Base-by-base conservation (phyloP, 768 basidiomycete species). In the Leucogyrophana mollusca region DNA sequence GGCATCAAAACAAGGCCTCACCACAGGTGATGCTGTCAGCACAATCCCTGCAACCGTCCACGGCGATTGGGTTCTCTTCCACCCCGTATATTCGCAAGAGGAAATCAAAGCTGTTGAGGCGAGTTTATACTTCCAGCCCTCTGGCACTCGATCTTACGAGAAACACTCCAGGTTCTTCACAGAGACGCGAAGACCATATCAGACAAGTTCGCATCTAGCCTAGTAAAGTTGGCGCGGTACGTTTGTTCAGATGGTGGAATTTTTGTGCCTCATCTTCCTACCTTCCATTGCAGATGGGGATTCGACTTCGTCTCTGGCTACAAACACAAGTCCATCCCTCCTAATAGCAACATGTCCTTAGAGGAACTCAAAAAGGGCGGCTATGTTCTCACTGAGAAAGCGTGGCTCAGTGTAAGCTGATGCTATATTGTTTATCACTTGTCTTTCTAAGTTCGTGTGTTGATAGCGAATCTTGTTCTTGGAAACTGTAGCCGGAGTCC, bases 401-500 rank as follows among this genome's bases (percentile, higher is more conserved):
- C 78, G 35, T 98, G 94, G 94, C 66, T 94, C 39, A 73, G 70
- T 46, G 85, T 86, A 58, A 55, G 81, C 66, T 34, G 9, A 48
- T 35, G 6, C 34, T n/a, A n/a, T n/a, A n/a, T n/a, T n/a, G n/a
- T n/a, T n/a, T n/a, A n/a, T n/a, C 27, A 16, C 2, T 42, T 30
- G n/a, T n/a, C n/a, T n/a, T n/a, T n/a, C 40, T 33, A 20, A 43
- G 32, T 14, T 35, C n/a, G 11, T 17, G 23, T 38, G 39, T 25
- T 34, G 33, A 55, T 49, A 73, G 58, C 70, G 85, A 20, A 77
- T 85, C 51, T 64, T 86, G 38, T 79, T 86, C 69, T 75, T 98
- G 25, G 95, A 98, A 69, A 85, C 79, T 43, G 82, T 96, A 43
- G 96, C 96, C 10, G 96, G 90, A 17, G 94, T 97, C 1, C 95